Evolutionary conservation across 495 filamentous ascomycete species (phyloP), one percentile per base, ranked within the genome.

Genomic region (Talaromyces wortmannii): DNA sequence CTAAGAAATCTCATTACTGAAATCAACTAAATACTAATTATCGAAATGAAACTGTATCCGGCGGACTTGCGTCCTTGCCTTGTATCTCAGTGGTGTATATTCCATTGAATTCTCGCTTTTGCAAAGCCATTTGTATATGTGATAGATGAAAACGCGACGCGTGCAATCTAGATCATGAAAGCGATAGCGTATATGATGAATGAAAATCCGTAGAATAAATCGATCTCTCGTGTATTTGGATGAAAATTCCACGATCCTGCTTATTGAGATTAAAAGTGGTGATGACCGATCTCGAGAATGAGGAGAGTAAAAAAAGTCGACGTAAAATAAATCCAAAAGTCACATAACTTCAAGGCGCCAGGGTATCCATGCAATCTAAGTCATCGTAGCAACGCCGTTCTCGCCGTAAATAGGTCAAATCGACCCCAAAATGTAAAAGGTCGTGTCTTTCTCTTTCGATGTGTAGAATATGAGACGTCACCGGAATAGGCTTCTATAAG

Each of bases 401-500:
- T 1, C 36, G 36, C 36, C 36, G 36, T 10, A 40, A 40, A 40
- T 10, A 40, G 13, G 36, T 10, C 8, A 40, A 40, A 40, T 8
- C 13, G 8, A 40, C 2, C 36, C 36, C 36, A 40, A 40, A 40
- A 10, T 40, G 5, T 40, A 40, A 40, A 10, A 40, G 13, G 8
- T 40, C 8, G 13, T 2, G 13, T 10, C 8, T 13, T 40, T 40
- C 36, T 23, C 36, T 40, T 13, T 40, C 8, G 5, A 13, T 40
- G 5, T 40, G 18, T 10, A 45, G 13, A 15, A 52, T 43, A 13
- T 18, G 0, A 44, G 8, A 16, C 8, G 58, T 65, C 56, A 95
- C 63, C 83, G 89, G 73, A 97, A 96, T 30, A 97, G 81, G 60
- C 79, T 85, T 61, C 86, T 80, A 59, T 96, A 76, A 57, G 95